Conservation (phyloP, 495 filamentous ascomycete species). For the Penicillium flavigenum region DNA sequence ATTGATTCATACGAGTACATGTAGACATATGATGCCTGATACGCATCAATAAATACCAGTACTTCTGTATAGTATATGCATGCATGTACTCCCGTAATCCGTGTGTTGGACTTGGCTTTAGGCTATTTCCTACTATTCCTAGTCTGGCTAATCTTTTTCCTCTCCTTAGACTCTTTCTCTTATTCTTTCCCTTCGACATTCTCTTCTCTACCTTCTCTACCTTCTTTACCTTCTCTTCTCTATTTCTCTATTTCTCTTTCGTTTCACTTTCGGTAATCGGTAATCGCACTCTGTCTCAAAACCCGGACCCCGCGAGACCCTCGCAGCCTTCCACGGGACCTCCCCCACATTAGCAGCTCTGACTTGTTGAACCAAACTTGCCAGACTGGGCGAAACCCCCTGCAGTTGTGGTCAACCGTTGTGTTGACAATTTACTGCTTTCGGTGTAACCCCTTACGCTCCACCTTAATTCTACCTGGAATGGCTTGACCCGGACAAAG, state of each 20-base stretch:
- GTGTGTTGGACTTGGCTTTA: not conserved
- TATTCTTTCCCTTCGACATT: not conserved
- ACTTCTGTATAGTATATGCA: not conserved
- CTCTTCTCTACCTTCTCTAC: not conserved
- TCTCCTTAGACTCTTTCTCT: conserved; percentile 2
- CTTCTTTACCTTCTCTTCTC: not conserved
- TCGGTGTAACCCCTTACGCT: conserved; percentile 21
- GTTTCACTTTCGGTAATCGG: not conserved
- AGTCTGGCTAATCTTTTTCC: not conserved
- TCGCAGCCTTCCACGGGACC: not conserved
- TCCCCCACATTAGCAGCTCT: not conserved
- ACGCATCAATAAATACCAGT: not conserved
- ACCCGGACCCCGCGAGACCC: not conserved
- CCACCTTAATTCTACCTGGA: conserved; percentile 20
- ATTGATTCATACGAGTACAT: conserved; percentile 6
- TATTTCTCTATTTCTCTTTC: not conserved
- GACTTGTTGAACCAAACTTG: not conserved
- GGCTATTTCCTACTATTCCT: conserved; percentile 4
- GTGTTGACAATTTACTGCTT: conserved; percentile 43
- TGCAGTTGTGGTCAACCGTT: not conserved
- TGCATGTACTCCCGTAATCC: not conserved
- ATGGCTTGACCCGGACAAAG: conserved; percentile 38
- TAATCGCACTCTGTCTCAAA: not conserved
- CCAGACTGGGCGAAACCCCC: not conserved
- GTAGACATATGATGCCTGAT: not conserved